A percentile compares a stretch with the other conserved stretches of the same genome.
These are phyloP conservation scores for Trifolium fragiferum DNA, from an alignment of 306 rosid species.

Conservation along the genomic window DNA sequence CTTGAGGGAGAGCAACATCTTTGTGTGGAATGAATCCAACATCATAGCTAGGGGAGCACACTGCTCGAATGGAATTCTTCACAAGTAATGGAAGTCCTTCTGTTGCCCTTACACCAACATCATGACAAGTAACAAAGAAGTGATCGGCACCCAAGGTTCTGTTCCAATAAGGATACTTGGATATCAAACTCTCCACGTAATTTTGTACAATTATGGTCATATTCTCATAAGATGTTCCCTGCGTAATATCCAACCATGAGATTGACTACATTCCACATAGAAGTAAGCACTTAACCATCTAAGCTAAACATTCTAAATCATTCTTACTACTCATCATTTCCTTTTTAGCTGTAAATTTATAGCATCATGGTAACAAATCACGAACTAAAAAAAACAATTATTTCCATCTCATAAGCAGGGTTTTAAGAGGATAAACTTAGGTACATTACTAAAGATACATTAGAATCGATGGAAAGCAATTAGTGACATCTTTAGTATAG, in stretches of 20 bases:
- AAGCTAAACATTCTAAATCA: constrained; percentile 6
- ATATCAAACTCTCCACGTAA: constrained; percentile 81
- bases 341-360: constrained; percentile 7
- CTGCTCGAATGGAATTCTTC: constrained; percentile 94
- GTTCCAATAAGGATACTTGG: constrained; percentile 99
- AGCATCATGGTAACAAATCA: not conserved
- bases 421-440: not conserved
- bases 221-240: constrained; percentile 92
- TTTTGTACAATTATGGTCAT: constrained; percentile 90
- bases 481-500: not conserved
- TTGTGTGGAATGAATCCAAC: constrained; percentile 98
- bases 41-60: constrained; percentile 97
- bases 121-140: constrained; percentile 95
- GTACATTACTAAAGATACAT: not conserved
- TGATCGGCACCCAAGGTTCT: constrained; percentile 97
- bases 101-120: constrained; percentile 95
- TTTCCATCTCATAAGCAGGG: not conserved
- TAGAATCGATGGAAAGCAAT: not conserved
- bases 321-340: not conserved
- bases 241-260: constrained; percentile 51
- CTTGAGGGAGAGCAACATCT: constrained; percentile 96
- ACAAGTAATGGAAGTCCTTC: constrained; percentile 87
- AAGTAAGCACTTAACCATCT: constrained; percentile 32
- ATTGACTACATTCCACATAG: constrained; percentile 34
- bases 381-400: not conserved